Evolutionary conservation across 768 basidiomycete genomes (phyloP).

Genomic region (Leccinum obscurum): DNA sequence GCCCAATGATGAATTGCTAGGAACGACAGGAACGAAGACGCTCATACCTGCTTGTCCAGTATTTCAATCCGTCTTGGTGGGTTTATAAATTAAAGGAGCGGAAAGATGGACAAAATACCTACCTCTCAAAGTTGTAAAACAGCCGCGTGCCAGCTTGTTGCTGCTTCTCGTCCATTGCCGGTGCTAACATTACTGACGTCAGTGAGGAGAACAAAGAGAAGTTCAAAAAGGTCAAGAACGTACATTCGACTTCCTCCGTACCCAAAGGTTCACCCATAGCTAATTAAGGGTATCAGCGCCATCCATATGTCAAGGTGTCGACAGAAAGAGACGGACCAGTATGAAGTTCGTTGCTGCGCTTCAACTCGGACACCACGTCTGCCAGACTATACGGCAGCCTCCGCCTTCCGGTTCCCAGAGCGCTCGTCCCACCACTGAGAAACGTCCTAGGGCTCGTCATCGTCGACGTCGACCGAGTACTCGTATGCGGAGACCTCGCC

Average conservation of each 20-base stretch:
- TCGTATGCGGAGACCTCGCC: slow-evolving; percentile 20
- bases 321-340: slow-evolving; percentile 27
- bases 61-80: slow-evolving; percentile 42
- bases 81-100: neutral
- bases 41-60: slow-evolving; percentile 46
- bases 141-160: slow-evolving; percentile 45
- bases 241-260: slow-evolving; percentile 43
- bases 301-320: neutral
- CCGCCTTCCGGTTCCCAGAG: slow-evolving; percentile 26
- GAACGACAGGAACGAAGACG: neutral
- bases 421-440: slow-evolving; percentile 2
- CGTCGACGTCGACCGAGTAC: slow-evolving; percentile 22
- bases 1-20: neutral
- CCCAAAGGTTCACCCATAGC: slow-evolving; percentile 32
- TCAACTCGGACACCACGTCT: slow-evolving; percentile 45
- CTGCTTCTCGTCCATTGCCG: slow-evolving; percentile 47
- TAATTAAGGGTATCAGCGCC: slow-evolving; percentile 1
- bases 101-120: slow-evolving; percentile 7
- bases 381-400: slow-evolving; percentile 42
- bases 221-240: neutral
- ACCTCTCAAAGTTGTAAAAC: slow-evolving; percentile 48
- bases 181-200: slow-evolving; percentile 21
- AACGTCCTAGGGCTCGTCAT: slow-evolving; percentile 14
- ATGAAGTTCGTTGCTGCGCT: slow-evolving; percentile 35
- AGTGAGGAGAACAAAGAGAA: no score